phyloP scores from a whole-genome alignment of 1,284 basidiomycete genomes.

The Cutaneotrichosporon daszewskae region DNA sequence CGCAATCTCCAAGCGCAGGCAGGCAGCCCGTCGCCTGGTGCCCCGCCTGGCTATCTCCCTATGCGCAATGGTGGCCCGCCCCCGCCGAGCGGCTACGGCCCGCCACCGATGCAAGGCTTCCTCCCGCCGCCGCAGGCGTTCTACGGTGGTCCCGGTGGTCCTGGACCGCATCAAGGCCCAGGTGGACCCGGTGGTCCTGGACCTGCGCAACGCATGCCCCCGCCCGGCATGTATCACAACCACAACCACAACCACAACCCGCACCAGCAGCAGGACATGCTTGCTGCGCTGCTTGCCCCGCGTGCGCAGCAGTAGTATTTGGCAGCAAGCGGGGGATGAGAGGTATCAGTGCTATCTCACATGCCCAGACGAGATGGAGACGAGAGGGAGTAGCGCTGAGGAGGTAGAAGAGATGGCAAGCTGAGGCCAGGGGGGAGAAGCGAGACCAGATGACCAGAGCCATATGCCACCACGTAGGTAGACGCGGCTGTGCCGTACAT shows the following conservation, averaged over 20 bases:
- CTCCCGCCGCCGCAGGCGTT: conserved; percentile 13
- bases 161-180: conserved; percentile 2
- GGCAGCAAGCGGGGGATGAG: no score
- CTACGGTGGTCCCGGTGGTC: conserved; percentile 9
- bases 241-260: neutral
- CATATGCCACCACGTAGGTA: no score
- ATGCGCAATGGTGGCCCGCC: conserved; percentile 5
- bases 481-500: no score
- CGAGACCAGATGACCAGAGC: neutral
- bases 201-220: neutral
- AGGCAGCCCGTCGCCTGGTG: neutral
- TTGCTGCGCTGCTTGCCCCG: conserved; percentile 25
- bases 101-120: conserved; percentile 16
- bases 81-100: neutral
- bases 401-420: neutral
- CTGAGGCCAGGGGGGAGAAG: neutral
- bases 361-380: neutral
- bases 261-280: conserved; percentile 35
- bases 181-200: neutral
- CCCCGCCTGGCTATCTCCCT: conserved; percentile 9
- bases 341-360: neutral
- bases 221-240: conserved; percentile 8
- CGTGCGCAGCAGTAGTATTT: conserved; percentile 2
- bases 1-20: conserved; percentile 15
- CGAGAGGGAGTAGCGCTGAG: neutral